These are phyloP conservation scores for Rhodamnia rubescens DNA, from an alignment of 345 rosid species.

Conservation along the genomic window DNA sequence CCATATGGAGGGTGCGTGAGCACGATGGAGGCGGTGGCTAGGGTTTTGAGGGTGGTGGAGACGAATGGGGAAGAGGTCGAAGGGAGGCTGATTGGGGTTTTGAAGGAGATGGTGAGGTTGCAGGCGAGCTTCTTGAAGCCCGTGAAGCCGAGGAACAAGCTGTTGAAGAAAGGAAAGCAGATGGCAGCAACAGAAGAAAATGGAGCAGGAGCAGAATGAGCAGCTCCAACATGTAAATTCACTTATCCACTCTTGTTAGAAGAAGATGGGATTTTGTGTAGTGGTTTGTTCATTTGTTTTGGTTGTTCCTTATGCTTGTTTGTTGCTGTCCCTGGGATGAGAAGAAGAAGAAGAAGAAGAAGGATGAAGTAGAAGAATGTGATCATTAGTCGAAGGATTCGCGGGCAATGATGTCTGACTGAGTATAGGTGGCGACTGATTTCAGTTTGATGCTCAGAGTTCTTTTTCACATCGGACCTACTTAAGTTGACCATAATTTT, in stretches of 20 bases:
- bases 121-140: slow-evolving; percentile 76
- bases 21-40: slow-evolving; percentile 82
- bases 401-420: neutral
- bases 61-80: slow-evolving; percentile 48
- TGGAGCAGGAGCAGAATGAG: neutral
- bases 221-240: neutral
- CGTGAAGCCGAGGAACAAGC: slow-evolving; percentile 47
- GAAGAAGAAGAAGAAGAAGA: too few species aligned
- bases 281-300: neutral
- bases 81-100: slow-evolving; percentile 32
- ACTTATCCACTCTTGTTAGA: neutral
- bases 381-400: neutral
- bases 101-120: slow-evolving; percentile 75
- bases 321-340: neutral
- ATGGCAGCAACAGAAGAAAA: neutral
- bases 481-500: neutral
- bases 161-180: slow-evolving; percentile 22
- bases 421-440: neutral
- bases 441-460: neutral
- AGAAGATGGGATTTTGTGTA: neutral
- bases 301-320: neutral
- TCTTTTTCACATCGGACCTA: neutral
- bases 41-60: slow-evolving; percentile 58
- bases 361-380: neutral
- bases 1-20: slow-evolving; percentile 75